Conservation (phyloP, 768 basidiomycete species). For the Steccherinum ochraceum region DNA sequence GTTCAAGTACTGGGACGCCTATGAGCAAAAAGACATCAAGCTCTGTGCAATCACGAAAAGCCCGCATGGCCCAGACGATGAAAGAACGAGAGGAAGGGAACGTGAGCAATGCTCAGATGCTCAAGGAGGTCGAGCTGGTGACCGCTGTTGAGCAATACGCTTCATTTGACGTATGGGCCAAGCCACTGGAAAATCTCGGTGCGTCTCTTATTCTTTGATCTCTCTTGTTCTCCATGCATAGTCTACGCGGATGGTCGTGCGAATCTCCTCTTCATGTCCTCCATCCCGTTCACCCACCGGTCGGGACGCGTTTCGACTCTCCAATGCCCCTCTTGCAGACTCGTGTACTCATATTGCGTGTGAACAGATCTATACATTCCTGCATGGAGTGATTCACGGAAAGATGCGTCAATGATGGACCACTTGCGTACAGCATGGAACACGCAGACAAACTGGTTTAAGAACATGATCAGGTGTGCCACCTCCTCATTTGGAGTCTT, state of each 20-base stretch:
- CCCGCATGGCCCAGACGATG: neutral
- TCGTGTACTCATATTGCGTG: too few species aligned
- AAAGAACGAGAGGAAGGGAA: neutral
- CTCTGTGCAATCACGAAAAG: neutral
- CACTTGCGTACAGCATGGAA: conserved; percentile 8
- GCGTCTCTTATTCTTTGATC: neutral
- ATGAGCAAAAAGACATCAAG: neutral
- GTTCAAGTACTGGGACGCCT: neutral
- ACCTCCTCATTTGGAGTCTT: neutral
- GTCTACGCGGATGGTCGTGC: too few species aligned
- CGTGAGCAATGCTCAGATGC: conserved; percentile 6
- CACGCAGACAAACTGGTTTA: conserved; percentile 13
- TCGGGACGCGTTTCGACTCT: too few species aligned
- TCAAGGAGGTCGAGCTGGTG: conserved; percentile 10
- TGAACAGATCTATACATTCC: conserved; percentile 20
- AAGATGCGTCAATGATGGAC: conserved; percentile 13
- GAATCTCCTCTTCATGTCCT: too few species aligned
- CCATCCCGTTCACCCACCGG: too few species aligned
- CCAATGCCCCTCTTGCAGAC: too few species aligned
- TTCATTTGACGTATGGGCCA: conserved; percentile 13
- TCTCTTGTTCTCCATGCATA: too few species aligned
- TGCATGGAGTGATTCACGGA: conserved; percentile 7
- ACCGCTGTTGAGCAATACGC: conserved; percentile 1
- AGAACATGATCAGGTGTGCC: conserved; percentile 29
- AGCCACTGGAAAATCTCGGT: conserved; percentile 9